A percentile compares a stretch with the other conserved stretches of the same genome.
Conservation (phyloP, 2,329 filamentous ascomycete genomes). For the Fusarium sp. region DNA sequence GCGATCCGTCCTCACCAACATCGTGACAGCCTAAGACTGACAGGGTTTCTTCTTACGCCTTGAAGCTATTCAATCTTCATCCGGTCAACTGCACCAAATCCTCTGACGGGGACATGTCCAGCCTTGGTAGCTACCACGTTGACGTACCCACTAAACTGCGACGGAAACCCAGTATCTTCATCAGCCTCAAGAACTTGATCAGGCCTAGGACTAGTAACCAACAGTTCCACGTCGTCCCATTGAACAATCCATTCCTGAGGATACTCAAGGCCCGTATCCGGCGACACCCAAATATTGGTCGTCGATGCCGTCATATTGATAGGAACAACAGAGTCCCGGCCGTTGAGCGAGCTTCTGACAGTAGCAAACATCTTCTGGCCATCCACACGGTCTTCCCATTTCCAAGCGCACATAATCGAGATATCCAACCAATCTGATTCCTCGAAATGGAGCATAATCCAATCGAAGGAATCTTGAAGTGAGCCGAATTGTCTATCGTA, state of each 20-base stretch:
- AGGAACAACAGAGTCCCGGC: background rate
- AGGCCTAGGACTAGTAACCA: background rate
- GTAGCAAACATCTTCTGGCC: background rate
- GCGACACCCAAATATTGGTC: background rate
- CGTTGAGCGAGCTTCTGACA: background rate
- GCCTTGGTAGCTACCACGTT: background rate
- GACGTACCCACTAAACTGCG: background rate
- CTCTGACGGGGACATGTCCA: background rate
- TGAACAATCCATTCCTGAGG: background rate
- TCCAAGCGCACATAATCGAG: background rate
- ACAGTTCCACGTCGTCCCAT: background rate
- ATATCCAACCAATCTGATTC: background rate
- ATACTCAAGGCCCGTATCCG: background rate
- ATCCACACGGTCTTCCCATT: background rate
- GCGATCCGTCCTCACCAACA: no score
- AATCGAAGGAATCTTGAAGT: background rate
- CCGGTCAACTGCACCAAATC: background rate
- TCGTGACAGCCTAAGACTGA: no score
- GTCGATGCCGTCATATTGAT: background rate
- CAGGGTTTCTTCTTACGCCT: no score
- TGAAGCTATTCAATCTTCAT: background rate
- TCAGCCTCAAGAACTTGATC: background rate
- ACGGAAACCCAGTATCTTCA: background rate
- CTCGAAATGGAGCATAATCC: background rate
- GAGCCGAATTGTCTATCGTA: background rate